Percentiles rank a stretch among this genome's conserved stretches.
phyloP scores from a whole-genome alignment of 179 eudicot species.

The Beta lomatogona region DNA sequence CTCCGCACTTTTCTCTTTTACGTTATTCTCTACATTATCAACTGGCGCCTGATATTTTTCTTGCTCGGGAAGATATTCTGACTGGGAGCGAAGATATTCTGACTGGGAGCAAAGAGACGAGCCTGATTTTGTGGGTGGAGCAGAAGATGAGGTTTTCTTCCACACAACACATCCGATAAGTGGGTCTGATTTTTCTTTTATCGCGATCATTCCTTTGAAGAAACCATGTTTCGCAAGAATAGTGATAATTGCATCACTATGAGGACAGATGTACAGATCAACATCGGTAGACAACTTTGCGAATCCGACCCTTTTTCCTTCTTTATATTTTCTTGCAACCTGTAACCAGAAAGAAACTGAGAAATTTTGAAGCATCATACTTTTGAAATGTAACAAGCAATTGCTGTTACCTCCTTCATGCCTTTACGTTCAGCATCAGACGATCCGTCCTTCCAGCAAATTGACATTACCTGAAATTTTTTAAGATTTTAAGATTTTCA shows the following conservation, averaged over 20 bases:
- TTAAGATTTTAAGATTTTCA: not conserved
- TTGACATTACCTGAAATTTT: slow-evolving; percentile 59
- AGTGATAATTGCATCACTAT: slow-evolving; percentile 58
- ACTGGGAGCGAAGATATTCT: too few relatives aligned
- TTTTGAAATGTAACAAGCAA: not conserved
- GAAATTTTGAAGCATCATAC: not conserved
- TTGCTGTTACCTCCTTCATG: slow-evolving; percentile 61
- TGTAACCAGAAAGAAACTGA: slow-evolving; percentile 25
- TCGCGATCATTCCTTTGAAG: slow-evolving; percentile 63
- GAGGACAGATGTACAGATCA: slow-evolving; percentile 79
- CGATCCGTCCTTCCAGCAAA: slow-evolving; percentile 65
- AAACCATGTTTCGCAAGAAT: slow-evolving; percentile 77
- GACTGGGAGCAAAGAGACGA: slow-evolving; percentile 25
- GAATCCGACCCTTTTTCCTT: slow-evolving; percentile 63
- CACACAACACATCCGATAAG: slow-evolving; percentile 83
- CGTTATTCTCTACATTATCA: slow-evolving; percentile 23
- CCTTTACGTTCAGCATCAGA: slow-evolving; percentile 43
- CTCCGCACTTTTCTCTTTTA: slow-evolving; percentile 30
- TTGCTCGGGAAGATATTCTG: slow-evolving; percentile 1
- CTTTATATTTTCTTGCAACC: slow-evolving; percentile 65
- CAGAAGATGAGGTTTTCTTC: slow-evolving; percentile 51
- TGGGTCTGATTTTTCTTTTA: slow-evolving; percentile 51
- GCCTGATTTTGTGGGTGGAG: slow-evolving; percentile 36
- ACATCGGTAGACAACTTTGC: slow-evolving; percentile 61
- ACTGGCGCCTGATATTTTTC: slow-evolving; percentile 6